Conservation (phyloP, 768 basidiomycete genomes). For the Lanmaoa pseudosensibilis region DNA sequence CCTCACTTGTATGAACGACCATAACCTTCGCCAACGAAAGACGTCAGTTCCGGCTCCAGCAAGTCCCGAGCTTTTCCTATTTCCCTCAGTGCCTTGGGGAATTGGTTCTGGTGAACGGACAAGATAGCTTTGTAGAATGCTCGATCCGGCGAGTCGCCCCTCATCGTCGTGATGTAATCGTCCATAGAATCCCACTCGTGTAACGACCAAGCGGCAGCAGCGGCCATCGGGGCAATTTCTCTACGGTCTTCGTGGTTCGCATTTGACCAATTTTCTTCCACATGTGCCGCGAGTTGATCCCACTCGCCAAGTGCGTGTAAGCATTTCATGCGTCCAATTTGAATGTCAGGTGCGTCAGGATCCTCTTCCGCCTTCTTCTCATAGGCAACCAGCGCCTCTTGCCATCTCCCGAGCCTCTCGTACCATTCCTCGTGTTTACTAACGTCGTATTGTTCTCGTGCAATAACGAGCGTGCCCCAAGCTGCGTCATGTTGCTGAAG, state of each 20-base stretch:
- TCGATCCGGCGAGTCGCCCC: conserved; percentile 86
- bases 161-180: conserved; percentile 92
- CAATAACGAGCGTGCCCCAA: conserved; percentile 91
- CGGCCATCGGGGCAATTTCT: conserved; percentile 94
- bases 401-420: conserved; percentile 94
- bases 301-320: conserved; percentile 97
- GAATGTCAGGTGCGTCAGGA: conserved; percentile 71
- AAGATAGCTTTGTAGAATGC: conserved; percentile 96
- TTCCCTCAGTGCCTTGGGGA: conserved; percentile 83
- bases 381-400: conserved; percentile 85
- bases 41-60: conserved; percentile 86
- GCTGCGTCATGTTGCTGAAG: conserved; percentile 97
- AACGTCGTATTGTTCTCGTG: conserved; percentile 86
- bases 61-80: conserved; percentile 92
- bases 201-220: conserved; percentile 95
- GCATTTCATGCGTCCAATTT: conserved; percentile 92
- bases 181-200: conserved; percentile 99
- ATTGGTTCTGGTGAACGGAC: conserved; percentile 95
- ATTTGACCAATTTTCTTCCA: conserved; percentile 84
- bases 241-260: conserved; percentile 81
- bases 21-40: conserved; percentile 93
- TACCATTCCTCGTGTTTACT: conserved; percentile 98
- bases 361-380: conserved; percentile 77
- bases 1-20: conserved; percentile 94
- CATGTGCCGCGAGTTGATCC: conserved; percentile 84